Conservation (phyloP, 140 eudicot species). For the Cichorium intybus region DNA sequence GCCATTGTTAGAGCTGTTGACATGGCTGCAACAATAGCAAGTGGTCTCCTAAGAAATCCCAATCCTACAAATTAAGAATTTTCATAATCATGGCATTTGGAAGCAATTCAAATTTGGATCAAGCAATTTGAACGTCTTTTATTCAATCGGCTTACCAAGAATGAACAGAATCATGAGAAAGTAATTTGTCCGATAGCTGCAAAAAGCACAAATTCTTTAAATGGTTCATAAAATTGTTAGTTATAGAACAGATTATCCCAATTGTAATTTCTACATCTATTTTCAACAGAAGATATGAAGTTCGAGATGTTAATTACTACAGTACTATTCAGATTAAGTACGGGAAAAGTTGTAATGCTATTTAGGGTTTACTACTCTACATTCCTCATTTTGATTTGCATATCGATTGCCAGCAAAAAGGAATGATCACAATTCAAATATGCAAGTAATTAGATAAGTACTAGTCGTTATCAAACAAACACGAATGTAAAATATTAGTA, state of each 20-base stretch:
- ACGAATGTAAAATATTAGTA: neutral
- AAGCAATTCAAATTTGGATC: neutral
- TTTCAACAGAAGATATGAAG: neutral
- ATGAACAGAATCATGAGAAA: slow-evolving; percentile 72
- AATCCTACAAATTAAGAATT: slow-evolving; percentile 48
- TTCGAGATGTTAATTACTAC: neutral
- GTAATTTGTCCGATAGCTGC: slow-evolving; percentile 94
- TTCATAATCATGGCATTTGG: neutral
- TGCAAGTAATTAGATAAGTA: neutral
- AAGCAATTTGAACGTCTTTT: neutral
- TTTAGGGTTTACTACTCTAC: slow-evolving; percentile 1
- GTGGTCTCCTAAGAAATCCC: slow-evolving; percentile 95
- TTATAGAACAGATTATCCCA: neutral
- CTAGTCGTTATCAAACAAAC: neutral
- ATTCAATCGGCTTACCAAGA: slow-evolving; percentile 58
- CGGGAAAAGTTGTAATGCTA: neutral
- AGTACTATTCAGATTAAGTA: neutral
- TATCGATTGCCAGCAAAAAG: neutral
- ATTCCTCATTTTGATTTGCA: neutral
- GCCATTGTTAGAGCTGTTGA: slow-evolving; percentile 70
- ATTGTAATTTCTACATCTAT: neutral
- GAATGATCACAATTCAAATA: neutral
- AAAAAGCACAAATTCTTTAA: slow-evolving; percentile 15
- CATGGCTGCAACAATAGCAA: slow-evolving; percentile 86
- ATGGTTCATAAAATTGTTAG: neutral